phyloP scores from a whole-genome alignment of 2,329 filamentous ascomycete genomes.

The Pestalotiopsis sp. region DNA sequence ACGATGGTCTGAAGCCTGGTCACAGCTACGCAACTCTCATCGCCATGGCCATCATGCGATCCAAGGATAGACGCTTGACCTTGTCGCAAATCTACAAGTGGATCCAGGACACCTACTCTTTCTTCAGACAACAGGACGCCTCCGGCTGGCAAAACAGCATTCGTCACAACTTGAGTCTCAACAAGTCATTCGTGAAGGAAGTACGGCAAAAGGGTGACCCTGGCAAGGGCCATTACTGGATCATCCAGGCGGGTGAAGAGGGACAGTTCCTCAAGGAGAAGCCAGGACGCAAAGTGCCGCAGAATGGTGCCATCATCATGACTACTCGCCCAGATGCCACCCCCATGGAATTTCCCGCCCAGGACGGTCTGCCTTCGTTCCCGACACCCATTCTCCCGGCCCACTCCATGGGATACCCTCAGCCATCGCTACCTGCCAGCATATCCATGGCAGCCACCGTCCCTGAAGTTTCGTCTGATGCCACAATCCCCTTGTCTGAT shows the following conservation, averaged over 20 bases:
- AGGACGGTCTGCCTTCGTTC: conserved; percentile 49
- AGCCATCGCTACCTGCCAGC: conserved; percentile 42
- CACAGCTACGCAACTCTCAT: conserved; percentile 96
- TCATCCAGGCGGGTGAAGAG: conserved; percentile 88
- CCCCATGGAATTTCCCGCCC: conserved; percentile 38
- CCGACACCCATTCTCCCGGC: conserved; percentile 44
- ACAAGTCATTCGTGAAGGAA: conserved; percentile 95
- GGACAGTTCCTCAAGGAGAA: conserved; percentile 89
- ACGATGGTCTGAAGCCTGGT: conserved; percentile 86
- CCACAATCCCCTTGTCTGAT: conserved; percentile 75
- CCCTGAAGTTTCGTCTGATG: conserved; percentile 73
- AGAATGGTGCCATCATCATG: conserved; percentile 60
- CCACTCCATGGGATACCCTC: conserved; percentile 33
- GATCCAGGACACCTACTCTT: conserved; percentile 94
- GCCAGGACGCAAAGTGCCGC: conserved; percentile 59
- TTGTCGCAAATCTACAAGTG: conserved; percentile 98
- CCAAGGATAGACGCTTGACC: conserved; percentile 80
- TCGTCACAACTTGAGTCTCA: conserved; percentile 93
- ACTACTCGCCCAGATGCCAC: conserved; percentile 57
- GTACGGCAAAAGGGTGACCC: conserved; percentile 96
- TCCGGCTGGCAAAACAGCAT: conserved; percentile 98
- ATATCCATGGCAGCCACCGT: conserved; percentile 32
- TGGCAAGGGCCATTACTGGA: conserved; percentile 97
- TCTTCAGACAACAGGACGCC: conserved; percentile 75
- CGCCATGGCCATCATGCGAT: conserved; percentile 93